phyloP scores from a whole-genome alignment of 768 basidiomycete genomes.

The Suillus placidus region DNA sequence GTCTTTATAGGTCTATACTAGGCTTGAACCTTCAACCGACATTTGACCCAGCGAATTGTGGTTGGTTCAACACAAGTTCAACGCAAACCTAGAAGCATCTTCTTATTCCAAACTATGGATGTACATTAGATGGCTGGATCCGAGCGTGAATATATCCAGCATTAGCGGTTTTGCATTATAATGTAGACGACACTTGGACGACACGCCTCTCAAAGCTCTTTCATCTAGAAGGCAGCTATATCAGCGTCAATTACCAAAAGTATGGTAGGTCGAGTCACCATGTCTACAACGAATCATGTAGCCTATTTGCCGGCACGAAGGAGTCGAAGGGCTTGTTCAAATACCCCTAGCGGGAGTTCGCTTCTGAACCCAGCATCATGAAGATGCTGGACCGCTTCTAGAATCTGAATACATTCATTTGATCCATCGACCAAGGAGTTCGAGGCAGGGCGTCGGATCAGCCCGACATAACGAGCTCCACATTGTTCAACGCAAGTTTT shows the following conservation, averaged over 20 bases:
- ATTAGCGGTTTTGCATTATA: not conserved
- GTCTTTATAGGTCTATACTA: not conserved
- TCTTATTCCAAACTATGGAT: not conserved
- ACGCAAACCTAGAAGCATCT: not conserved
- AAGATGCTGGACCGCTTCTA: not conserved
- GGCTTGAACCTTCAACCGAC: not conserved
- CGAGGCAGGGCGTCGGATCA: constrained; percentile 36
- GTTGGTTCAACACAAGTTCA: not conserved
- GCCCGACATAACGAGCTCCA: constrained; percentile 32
- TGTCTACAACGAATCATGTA: not conserved
- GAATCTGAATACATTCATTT: constrained; percentile 1
- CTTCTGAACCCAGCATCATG: not conserved
- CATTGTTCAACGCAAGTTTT: constrained; percentile 38
- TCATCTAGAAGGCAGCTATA: not conserved
- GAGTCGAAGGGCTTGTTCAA: not conserved
- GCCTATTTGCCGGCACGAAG: not conserved
- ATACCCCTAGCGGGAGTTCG: not conserved
- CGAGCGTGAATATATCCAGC: not conserved
- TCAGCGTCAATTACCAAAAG: not conserved
- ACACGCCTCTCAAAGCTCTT: not conserved
- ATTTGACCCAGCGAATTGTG: not conserved
- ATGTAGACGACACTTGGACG: not conserved
- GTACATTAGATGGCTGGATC: not conserved
- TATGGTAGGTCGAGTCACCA: not conserved
- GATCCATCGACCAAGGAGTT: not conserved